A percentile compares a stretch with the other conserved stretches of the same genome.
These are phyloP conservation scores for Phytophthora pistaciae DNA, from an alignment of 352 stramenopile genomes.

Conservation along the genomic window DNA sequence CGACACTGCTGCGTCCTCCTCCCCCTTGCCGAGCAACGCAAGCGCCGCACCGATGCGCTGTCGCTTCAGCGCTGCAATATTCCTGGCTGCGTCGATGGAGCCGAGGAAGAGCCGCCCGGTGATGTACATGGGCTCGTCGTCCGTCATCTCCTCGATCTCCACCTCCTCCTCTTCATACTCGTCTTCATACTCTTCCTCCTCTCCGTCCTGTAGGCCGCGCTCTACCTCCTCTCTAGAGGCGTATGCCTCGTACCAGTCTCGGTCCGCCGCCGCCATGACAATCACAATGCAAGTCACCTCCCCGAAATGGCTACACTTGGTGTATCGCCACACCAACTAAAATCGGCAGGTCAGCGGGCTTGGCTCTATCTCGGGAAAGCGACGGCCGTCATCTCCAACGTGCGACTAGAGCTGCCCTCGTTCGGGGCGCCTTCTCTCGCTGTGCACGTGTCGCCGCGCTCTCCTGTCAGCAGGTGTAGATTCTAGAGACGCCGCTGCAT, in stretches of 20 bases:
- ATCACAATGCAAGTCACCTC: background rate
- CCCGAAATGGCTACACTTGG: conserved; percentile 16
- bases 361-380: conserved; percentile 1
- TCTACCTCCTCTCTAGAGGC: conserved; percentile 15
- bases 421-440: background rate
- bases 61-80: conserved; percentile 41
- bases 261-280: conserved; percentile 17
- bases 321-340: background rate
- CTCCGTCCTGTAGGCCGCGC: conserved; percentile 1
- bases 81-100: conserved; percentile 75
- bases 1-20: conserved; percentile 28
- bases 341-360: background rate
- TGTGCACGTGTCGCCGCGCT: background rate
- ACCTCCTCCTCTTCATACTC: conserved; percentile 52
- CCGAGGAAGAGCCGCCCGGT: conserved; percentile 56
- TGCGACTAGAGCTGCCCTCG: background rate
- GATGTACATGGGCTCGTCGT: conserved; percentile 72
- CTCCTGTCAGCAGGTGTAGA: background rate
- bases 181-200: conserved; percentile 16
- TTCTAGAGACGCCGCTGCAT: background rate
- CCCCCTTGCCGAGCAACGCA: conserved; percentile 45
- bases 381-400: background rate
- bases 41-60: conserved; percentile 53
- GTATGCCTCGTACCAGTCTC: conserved; percentile 24
- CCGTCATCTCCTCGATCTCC: conserved; percentile 65